These are phyloP conservation scores for Arachis hypogaea DNA, from an alignment of 306 rosid species.

Conservation along the genomic window DNA sequence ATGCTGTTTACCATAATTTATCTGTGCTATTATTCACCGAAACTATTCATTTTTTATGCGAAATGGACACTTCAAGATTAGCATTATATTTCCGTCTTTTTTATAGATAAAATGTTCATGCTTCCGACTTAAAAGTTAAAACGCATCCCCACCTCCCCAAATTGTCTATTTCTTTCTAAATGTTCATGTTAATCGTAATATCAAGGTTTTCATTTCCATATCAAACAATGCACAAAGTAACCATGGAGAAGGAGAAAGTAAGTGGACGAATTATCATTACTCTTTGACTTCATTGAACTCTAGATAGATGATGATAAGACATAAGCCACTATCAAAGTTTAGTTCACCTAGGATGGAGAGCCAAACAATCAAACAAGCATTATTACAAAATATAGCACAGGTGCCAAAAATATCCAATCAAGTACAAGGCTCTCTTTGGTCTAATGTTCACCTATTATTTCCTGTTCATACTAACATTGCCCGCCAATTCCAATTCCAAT, in stretches of 20 bases:
- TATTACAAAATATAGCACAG: slow-evolving; percentile 55
- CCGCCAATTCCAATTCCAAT: slow-evolving; percentile 58
- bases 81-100: no score
- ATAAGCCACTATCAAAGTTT: slow-evolving; percentile 2
- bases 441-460: slow-evolving; percentile 53
- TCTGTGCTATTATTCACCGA: no score
- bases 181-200: no score
- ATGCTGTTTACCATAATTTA: no score
- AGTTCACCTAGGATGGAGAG: slow-evolving; percentile 13
- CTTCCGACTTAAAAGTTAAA: no score
- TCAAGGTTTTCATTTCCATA: not conserved
- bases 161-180: no score
- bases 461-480: slow-evolving; percentile 53
- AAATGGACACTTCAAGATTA: no score
- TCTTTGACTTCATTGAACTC: not conserved
- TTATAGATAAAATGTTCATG: no score
- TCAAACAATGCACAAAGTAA: not conserved
- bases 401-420: slow-evolving; percentile 58
- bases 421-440: slow-evolving; percentile 47
- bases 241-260: not conserved
- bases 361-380: slow-evolving; percentile 48
- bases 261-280: not conserved
- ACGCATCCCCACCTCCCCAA: no score
- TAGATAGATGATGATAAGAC: slow-evolving; percentile 6
- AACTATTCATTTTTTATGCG: no score